A percentile compares a stretch with the other conserved stretches of the same genome.
Evolutionary conservation across 345 rosid species (phyloP).

Genomic region (Trapa incisa): DNA sequence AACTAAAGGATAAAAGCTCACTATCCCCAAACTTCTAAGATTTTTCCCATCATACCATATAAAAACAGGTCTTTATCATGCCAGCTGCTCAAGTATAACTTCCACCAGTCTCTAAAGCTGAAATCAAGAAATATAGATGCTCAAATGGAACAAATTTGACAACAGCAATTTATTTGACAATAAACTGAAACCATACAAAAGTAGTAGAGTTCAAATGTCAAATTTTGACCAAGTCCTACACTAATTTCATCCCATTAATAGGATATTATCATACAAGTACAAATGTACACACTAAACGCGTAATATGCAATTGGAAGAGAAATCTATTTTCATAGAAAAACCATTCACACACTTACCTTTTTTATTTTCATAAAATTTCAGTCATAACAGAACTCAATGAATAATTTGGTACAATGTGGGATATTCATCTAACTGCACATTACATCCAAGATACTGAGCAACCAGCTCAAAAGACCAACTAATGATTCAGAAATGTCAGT

Average conservation of each 20-base stretch:
- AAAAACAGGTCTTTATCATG: constrained; percentile 38
- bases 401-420: background rate
- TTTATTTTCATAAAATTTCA: background rate
- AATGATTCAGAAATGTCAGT: background rate
- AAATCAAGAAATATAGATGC: constrained; percentile 41
- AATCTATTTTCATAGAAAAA: background rate
- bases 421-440: no score
- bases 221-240: background rate
- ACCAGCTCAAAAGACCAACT: background rate
- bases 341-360: background rate
- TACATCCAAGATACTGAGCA: background rate
- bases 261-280: no score
- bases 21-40: constrained; percentile 15
- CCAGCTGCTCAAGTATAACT: constrained; percentile 69
- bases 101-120: constrained; percentile 70
- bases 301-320: no score
- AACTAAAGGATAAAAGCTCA: background rate
- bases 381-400: background rate
- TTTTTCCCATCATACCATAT: constrained; percentile 72
- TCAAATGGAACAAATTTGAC: constrained; percentile 44
- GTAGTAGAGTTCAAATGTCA: background rate
- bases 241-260: background rate
- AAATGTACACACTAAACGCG: no score
- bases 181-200: background rate
- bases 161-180: background rate